Base-by-base conservation (phyloP, 2,329 filamentous ascomycete species). In the Aspergillus nomiae region DNA sequence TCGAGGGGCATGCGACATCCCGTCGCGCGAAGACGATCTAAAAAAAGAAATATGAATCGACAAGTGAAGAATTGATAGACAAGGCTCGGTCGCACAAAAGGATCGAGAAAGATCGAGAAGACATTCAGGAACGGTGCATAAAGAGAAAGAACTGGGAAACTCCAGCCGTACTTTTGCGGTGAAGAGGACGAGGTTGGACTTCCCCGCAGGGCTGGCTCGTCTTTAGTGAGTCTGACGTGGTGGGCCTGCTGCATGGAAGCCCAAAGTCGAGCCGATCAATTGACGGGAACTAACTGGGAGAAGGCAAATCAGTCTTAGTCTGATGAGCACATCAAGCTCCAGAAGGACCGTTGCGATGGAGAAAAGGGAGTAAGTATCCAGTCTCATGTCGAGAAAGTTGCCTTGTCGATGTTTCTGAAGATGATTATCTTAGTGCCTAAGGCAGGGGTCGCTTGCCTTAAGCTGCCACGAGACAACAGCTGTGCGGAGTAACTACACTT, bases 171-270 rank as follows among this genome's bases (percentile, higher is more conserved):
- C 59, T 63, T 66, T 66, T 69, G 66, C 68, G 68, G 68, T 70
- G 65, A 69, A 62, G 57, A 56, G 26, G n/a, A 62, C 30, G 53
- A 61, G 61, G 58, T 58, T 56, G 63, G 63, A 45, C 14, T 61
- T 65, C 66, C 63, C 64, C 68, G 65, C 68, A 65, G 63, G 61
- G 32, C 57, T 53, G 60, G 45, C 61, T 59, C 48, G 30, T 62
- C 58, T 58, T 26, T n/a, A 26, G 48, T 24, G 60, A 62, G 59
- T 66, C 63, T 71, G 67, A 70, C 64, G 69, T 72, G 71, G 66
- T 66, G 60, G 59, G 59, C 43, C 59, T 43, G 60, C 69, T 74
- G 71, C 72, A 71, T 73, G 69, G 70, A 72, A 71, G 68, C 72
- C 72, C 64, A 61, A 72, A 46, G 61, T 63, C 34, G 43, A 38